Evolutionary conservation across 495 filamentous ascomycete genomes (phyloP).

Genomic region (Tricharina praecox): DNA sequence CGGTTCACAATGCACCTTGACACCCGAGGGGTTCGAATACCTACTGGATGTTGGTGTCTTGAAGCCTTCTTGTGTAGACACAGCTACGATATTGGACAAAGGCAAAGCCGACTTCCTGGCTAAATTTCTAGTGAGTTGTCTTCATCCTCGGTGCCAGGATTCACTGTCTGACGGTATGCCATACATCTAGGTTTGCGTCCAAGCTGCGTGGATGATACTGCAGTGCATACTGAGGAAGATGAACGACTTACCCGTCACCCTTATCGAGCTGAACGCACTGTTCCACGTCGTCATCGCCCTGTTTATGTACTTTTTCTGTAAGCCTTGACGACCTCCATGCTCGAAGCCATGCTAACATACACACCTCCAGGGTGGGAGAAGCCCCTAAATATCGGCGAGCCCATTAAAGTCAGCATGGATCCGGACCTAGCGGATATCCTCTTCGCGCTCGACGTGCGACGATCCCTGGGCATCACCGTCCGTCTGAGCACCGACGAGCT

Average conservation of each 20-base stretch:
- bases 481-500: neutral
- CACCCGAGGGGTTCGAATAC: conserved; percentile 4
- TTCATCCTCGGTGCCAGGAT: neutral
- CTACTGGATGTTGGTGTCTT: neutral
- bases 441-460: neutral
- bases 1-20: neutral
- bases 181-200: conserved; percentile 18
- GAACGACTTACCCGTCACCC: conserved; percentile 16
- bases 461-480: neutral
- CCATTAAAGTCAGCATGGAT: neutral
- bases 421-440: neutral
- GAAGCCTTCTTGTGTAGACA: neutral
- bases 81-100: conserved; percentile 15
- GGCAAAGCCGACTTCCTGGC: conserved; percentile 28
- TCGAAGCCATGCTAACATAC: neutral
- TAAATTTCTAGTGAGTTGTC: conserved; percentile 9
- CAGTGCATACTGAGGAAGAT: conserved; percentile 25
- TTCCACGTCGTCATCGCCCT: conserved; percentile 28
- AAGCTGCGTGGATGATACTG: conserved; percentile 28
- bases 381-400: conserved; percentile 3
- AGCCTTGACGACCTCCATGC: neutral
- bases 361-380: conserved; percentile 8
- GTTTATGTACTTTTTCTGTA: conserved; percentile 21
- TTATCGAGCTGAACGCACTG: conserved; percentile 29
- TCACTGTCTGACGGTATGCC: neutral